phyloP scores from a whole-genome alignment of 768 basidiomycete species.

The Boletales sp. region DNA sequence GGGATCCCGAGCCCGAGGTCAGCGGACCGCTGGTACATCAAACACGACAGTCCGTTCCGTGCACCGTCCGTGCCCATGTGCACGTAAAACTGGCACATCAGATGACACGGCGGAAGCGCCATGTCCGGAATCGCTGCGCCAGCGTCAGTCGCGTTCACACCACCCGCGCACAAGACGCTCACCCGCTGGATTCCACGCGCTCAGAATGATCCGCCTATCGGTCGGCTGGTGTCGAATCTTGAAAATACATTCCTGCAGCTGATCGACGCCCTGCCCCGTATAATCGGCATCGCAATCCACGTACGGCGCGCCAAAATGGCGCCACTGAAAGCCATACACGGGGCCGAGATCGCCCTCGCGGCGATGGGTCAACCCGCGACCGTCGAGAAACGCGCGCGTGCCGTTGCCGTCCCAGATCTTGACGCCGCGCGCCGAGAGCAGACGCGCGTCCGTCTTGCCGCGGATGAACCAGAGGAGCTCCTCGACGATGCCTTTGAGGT shows the following conservation, averaged over 20 bases:
- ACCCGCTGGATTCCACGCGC: conserved; percentile 99
- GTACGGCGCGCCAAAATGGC: conserved; percentile 89
- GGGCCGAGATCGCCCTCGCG: conserved; percentile 93
- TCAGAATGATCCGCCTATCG: conserved; percentile 89
- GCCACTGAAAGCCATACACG: conserved; percentile 97
- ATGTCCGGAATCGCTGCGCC: conserved; percentile 82
- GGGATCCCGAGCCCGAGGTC: conserved; percentile 97
- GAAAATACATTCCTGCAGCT: conserved; percentile 80
- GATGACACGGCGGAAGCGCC: conserved; percentile 98
- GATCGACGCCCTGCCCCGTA: conserved; percentile 84
- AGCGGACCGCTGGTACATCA: conserved; percentile 97
- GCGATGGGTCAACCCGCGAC: conserved; percentile 77
- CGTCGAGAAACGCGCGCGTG: conserved; percentile 80
- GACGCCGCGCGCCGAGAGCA: conserved; percentile 77
- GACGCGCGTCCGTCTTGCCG: conserved; percentile 77
- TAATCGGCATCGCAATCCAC: conserved; percentile 73
- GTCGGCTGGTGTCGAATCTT: conserved; percentile 94
- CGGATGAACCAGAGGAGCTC: conserved; percentile 94
- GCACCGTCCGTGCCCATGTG: conserved; percentile 57
- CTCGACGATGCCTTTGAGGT: conserved; percentile 85
- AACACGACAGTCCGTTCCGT: conserved; percentile 80
- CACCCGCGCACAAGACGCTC: conserved; percentile 9
- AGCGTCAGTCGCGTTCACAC: neutral
- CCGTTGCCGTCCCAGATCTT: conserved; percentile 99
- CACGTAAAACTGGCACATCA: conserved; percentile 99